Percentiles rank a stretch among this genome's conserved stretches.
These are phyloP conservation scores for Microcyclosporella mali DNA, from an alignment of 2,329 filamentous ascomycete species.

Conservation along the genomic window DNA sequence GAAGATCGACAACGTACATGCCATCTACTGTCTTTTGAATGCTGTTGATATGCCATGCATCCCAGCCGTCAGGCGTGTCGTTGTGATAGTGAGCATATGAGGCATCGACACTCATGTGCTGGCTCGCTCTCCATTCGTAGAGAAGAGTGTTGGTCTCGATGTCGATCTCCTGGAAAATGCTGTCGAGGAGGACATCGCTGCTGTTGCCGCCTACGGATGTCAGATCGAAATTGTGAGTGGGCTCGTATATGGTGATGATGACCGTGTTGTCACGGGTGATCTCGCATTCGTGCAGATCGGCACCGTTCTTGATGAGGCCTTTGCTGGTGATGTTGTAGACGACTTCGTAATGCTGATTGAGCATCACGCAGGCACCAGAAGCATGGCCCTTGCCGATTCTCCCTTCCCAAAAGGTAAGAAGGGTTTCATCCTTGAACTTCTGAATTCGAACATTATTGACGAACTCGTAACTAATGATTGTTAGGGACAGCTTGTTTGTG, in stretches of 20 bases:
- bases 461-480: background rate
- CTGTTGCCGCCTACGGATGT: constrained; percentile 5
- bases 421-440: background rate
- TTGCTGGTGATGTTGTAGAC: constrained; percentile 17
- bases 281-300: constrained; percentile 24
- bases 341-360: constrained; percentile 22
- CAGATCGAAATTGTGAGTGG: constrained; percentile 19
- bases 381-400: constrained; percentile 5
- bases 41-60: constrained; percentile 50
- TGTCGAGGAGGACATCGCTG: constrained; percentile 32
- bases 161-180: constrained; percentile 40
- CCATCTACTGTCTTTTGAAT: constrained; percentile 45
- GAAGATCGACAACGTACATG: constrained; percentile 49
- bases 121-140: constrained; percentile 42
- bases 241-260: constrained; percentile 21
- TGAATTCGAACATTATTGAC: constrained; percentile 10
- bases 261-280: constrained; percentile 21
- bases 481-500: no score
- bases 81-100: constrained; percentile 1
- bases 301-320: constrained; percentile 1
- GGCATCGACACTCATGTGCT: constrained; percentile 31
- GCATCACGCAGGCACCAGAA: constrained; percentile 17
- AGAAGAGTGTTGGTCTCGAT: constrained; percentile 36
- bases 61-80: constrained; percentile 27
- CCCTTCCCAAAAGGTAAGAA: constrained; percentile 10